A percentile compares a stretch with the other conserved stretches of the same genome.
phyloP scores from a whole-genome alignment of 257 asterid species.

The Solanum infundibuliforme region DNA sequence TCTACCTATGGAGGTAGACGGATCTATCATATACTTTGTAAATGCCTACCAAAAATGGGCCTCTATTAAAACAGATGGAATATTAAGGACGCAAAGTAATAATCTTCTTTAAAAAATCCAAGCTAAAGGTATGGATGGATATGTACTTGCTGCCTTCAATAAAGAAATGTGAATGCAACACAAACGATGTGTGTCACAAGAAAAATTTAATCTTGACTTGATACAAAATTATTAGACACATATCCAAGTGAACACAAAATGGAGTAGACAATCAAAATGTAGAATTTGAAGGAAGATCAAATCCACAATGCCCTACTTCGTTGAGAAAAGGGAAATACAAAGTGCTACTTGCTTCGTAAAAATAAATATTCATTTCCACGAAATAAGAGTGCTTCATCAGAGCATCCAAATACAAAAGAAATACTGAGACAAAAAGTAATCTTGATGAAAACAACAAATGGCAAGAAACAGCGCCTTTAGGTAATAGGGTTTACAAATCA shows the following conservation, averaged over 20 bases:
- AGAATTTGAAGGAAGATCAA: neutral
- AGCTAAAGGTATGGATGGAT: neutral
- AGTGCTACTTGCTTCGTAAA: neutral
- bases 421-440: neutral
- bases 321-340: neutral
- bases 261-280: neutral
- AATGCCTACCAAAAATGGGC: neutral
- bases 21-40: neutral
- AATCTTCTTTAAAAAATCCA: neutral
- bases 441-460: neutral
- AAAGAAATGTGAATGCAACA: neutral
- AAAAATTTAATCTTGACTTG: neutral
- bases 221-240: neutral
- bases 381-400: neutral
- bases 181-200: neutral
- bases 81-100: neutral
- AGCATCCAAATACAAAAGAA: neutral
- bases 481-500: neutral
- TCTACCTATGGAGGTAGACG: neutral
- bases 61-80: neutral
- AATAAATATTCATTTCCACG: neutral
- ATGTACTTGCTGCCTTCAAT: neutral
- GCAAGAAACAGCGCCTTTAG: neutral
- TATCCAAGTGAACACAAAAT: neutral
- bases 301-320: neutral